Evolutionary conservation across 2,329 filamentous ascomycete genomes (phyloP), one percentile per base, ranked within the genome.

Genomic region (Trichocomaceae sp.): DNA sequence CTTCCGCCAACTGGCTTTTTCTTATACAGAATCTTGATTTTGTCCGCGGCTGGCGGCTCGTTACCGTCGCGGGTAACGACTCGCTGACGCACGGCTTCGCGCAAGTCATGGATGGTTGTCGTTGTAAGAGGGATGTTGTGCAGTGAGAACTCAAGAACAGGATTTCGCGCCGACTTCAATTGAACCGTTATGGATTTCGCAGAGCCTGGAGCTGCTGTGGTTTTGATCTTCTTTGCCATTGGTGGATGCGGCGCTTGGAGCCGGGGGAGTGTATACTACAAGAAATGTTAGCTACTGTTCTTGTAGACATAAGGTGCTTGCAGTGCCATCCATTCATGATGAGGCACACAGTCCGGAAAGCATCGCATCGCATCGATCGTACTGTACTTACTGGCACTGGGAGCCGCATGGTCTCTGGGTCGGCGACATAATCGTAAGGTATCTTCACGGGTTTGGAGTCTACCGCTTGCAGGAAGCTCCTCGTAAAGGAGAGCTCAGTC

Each of bases 371-470:
- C n/a, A n/a, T n/a, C n/a, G n/a, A 26, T 26, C n/a, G 7, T 26
- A 26, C 7, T 7, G 23, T 26, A 62, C 84, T 29, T 81, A 96
- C 92, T 15, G 90, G 86, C 61, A 84, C 79, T 59, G 87, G 83
- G 23, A 87, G 77, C 22, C 88, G 87, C 69, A 92, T 91, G 61
- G 80, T 83, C 64, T 84, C 85, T 49, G 89, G 84, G 67, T 96
- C 89, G 72, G 92, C 88, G 71, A 95, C 85, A 83, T 96, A 87
- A 71, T 97, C 90, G 60, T 88, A 78, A n/a, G 86, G 84, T 60
- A 97, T 82, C 77, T 91, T 95, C 64, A 84, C 72, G 7, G 90
- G 87, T 49, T 86, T 84, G 58, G 84, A 82, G 73, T 95, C 90
- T 59, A 97, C 82, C 20, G 83, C 81, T 51, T 84, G 78, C 62